These are phyloP conservation scores for Carex myosuroides DNA, from an alignment of 176 grass and related monocot species.

Conservation along the genomic window DNA sequence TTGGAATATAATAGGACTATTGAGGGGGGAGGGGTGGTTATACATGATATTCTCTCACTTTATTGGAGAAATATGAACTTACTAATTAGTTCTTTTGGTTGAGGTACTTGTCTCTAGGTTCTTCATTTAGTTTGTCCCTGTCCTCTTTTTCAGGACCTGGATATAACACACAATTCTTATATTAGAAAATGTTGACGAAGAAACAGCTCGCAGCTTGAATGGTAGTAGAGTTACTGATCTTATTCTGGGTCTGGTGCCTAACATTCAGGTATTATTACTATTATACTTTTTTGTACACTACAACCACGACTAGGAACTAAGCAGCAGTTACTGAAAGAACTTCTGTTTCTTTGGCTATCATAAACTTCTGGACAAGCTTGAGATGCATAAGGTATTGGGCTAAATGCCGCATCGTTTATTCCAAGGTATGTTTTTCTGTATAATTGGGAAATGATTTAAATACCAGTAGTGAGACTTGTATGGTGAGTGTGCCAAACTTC, in stretches of 20 bases:
- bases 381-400: conserved; percentile 92
- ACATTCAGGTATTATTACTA: conserved; percentile 40
- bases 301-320: too few relatives aligned
- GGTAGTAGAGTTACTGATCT: conserved; percentile 86
- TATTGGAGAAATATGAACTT: not conserved
- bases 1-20: not conserved
- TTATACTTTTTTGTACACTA: not conserved
- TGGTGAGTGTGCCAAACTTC: not conserved
- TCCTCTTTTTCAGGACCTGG: conserved; percentile 53
- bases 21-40: not conserved
- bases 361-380: conserved; percentile 78
- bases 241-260: conserved; percentile 79
- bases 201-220: conserved; percentile 85
- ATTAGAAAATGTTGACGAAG: conserved; percentile 81
- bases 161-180: conserved; percentile 78
- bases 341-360: conserved; percentile 29
- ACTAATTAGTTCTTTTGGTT: not conserved
- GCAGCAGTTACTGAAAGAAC: not conserved
- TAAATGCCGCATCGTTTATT: conserved; percentile 77
- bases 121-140: conserved; percentile 4
- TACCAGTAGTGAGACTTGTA: not conserved
- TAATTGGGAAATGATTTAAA: not conserved
- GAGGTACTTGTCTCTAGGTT: not conserved
- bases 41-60: not conserved
- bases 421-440: conserved; percentile 59